Percentiles rank a stretch among this genome's conserved stretches.
Evolutionary conservation across 192 early-diverging fungal species (phyloP).

Genomic region (Umbelopsis isabellina): DNA sequence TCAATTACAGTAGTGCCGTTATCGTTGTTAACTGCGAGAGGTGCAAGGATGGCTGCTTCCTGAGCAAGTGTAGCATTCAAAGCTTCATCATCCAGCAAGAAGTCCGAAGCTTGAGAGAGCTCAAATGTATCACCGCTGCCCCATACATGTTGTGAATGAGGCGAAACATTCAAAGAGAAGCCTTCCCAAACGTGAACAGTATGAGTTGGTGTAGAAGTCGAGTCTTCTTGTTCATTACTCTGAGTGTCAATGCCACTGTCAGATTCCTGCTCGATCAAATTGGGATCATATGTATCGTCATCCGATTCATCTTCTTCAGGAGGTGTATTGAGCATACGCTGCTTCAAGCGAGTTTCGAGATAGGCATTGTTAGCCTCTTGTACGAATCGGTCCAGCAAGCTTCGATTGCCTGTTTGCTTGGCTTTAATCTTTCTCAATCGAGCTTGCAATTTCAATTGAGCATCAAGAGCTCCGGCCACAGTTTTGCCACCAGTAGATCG

Average conservation of each 20-base stretch:
- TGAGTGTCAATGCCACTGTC: too few relatives aligned
- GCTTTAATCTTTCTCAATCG: conserved; percentile 15
- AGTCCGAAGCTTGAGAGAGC: conserved; percentile 5
- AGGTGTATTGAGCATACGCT: not conserved
- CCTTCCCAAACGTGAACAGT: conserved; percentile 14
- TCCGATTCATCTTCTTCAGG: conserved; percentile 3
- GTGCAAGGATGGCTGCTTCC: not conserved
- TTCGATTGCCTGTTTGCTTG: conserved; percentile 7
- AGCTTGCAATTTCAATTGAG: not conserved
- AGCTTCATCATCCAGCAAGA: conserved; percentile 14
- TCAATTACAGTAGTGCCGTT: not conserved
- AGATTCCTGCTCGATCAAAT: too few relatives aligned
- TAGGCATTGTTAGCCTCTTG: conserved; percentile 11
- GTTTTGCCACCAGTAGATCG: conserved; percentile 17
- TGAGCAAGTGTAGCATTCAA: conserved; percentile 13
- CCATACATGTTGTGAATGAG: not conserved
- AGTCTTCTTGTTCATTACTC: too few relatives aligned
- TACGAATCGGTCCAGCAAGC: conserved; percentile 12
- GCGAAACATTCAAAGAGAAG: conserved; percentile 19
- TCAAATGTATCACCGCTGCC: not conserved
- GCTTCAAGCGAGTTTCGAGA: conserved; percentile 12
- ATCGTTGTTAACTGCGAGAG: not conserved
- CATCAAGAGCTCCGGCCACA: not conserved
- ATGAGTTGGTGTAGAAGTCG: not conserved
- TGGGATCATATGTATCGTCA: not conserved